Evolutionary conservation across 2,329 filamentous ascomycete species (phyloP).

Genomic region (Sclerotinia borealis): DNA sequence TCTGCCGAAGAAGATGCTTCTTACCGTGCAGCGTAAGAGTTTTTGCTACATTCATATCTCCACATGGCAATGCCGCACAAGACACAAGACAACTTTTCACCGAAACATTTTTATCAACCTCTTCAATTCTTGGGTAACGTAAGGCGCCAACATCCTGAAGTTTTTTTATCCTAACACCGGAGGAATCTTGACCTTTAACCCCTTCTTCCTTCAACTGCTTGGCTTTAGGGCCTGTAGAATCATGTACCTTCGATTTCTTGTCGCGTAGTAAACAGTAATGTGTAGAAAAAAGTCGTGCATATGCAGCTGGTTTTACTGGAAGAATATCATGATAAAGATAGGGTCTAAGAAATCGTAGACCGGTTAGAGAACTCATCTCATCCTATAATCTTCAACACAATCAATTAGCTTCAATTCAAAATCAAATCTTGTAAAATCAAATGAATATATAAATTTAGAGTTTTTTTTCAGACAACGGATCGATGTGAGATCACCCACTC

Average conservation of each 20-base stretch:
- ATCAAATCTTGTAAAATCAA: not conserved
- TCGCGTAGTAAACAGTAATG: slow-evolving; percentile 9
- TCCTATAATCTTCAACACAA: slow-evolving; percentile 30
- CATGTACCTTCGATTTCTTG: not conserved
- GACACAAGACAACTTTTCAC: not conserved
- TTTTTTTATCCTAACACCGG: not conserved
- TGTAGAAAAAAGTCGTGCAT: slow-evolving; percentile 43
- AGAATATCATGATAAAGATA: slow-evolving; percentile 40
- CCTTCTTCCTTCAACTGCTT: not conserved
- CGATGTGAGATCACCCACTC: slow-evolving; percentile 46
- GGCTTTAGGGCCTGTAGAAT: not conserved
- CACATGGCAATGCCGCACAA: not conserved
- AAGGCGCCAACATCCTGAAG: not conserved
- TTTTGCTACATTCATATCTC: not conserved
- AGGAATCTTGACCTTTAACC: not conserved
- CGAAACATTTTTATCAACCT: not conserved
- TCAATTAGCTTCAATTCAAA: slow-evolving; percentile 18
- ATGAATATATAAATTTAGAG: slow-evolving; percentile 7
- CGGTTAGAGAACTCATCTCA: slow-evolving; percentile 44
- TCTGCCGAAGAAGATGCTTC: slow-evolving; percentile 17
- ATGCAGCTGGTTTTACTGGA: slow-evolving; percentile 31
- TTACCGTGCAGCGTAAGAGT: slow-evolving; percentile 11
- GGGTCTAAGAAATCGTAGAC: slow-evolving; percentile 50
- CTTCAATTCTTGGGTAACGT: slow-evolving; percentile 4
- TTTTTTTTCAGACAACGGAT: slow-evolving; percentile 40